Conservation (phyloP, 208 protist genomes). For the Crithidia expoeki region DNA sequence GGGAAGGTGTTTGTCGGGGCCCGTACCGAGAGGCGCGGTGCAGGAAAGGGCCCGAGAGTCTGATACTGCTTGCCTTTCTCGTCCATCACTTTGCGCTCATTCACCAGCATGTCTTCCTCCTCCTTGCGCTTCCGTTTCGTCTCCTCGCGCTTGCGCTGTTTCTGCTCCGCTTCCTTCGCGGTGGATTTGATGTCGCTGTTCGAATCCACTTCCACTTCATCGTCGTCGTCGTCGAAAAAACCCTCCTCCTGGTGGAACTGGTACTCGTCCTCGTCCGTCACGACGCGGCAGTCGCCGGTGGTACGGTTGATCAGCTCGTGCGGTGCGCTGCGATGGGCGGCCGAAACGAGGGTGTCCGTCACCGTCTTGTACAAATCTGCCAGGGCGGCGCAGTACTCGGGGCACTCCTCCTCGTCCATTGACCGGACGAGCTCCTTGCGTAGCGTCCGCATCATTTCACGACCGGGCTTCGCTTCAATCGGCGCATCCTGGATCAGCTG, state of each 20-base stretch:
- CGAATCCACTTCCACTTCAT: slow-evolving; percentile 60
- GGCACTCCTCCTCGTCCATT: slow-evolving; percentile 55
- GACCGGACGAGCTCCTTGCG: slow-evolving; percentile 79
- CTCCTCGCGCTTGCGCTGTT: slow-evolving; percentile 78
- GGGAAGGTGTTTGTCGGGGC: slow-evolving; percentile 71
- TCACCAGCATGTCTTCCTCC: slow-evolving; percentile 89
- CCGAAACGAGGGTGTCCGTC: slow-evolving; percentile 82
- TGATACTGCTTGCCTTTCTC: slow-evolving; percentile 79
- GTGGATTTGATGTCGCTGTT: slow-evolving; percentile 62
- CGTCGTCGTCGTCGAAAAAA: slow-evolving; percentile 82
- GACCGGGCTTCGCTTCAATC: slow-evolving; percentile 64
- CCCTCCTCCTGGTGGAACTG: slow-evolving; percentile 68
- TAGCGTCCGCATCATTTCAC: slow-evolving; percentile 77
- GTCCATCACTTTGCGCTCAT: slow-evolving; percentile 82
- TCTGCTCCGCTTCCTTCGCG: slow-evolving; percentile 60
- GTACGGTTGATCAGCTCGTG: slow-evolving; percentile 85
- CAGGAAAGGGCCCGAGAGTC: slow-evolving; percentile 77
- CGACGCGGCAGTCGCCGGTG: slow-evolving; percentile 64
- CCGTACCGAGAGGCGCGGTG: slow-evolving; percentile 78
- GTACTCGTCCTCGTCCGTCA: slow-evolving; percentile 88
- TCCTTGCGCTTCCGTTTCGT: slow-evolving; percentile 72
- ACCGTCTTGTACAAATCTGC: slow-evolving; percentile 85
- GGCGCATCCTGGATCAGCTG: slow-evolving; percentile 70
- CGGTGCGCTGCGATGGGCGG: slow-evolving; percentile 74
- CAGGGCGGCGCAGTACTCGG: slow-evolving; percentile 69